Conservation (phyloP, 2,329 filamentous ascomycete genomes). For the Colletotrichum orbiculare region DNA sequence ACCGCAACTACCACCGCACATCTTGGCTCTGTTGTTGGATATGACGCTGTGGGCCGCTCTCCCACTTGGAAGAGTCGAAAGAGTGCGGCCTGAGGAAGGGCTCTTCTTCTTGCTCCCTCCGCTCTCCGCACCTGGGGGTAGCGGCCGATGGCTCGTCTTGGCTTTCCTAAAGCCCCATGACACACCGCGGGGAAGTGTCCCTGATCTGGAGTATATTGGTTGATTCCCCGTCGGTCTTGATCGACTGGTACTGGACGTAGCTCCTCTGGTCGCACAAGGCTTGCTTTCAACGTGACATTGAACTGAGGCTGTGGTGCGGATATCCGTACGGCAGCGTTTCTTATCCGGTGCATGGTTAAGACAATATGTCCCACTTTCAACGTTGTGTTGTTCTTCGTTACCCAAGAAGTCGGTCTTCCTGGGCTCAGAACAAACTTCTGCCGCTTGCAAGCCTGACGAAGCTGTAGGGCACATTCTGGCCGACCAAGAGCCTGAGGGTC, state of each 20-base stretch:
- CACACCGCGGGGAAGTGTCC: slow-evolving; percentile 1
- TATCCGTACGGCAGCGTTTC: not conserved
- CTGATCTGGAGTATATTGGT: slow-evolving; percentile 5
- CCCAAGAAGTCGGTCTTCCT: not conserved
- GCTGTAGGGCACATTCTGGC: slow-evolving; percentile 88
- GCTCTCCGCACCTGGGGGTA: slow-evolving; percentile 16
- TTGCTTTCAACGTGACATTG: not conserved
- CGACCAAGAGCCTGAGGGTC: slow-evolving; percentile 80
- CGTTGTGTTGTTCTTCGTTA: not conserved
- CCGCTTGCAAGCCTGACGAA: slow-evolving; percentile 81
- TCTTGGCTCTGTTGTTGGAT: slow-evolving; percentile 12
- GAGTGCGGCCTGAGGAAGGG: slow-evolving; percentile 23
- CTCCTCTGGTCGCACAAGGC: not conserved
- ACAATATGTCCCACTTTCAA: not conserved
- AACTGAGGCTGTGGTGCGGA: slow-evolving; percentile 4
- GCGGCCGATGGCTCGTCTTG: slow-evolving; percentile 19
- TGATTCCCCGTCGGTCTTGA: not conserved
- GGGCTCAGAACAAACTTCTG: slow-evolving; percentile 57
- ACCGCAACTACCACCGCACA: slow-evolving; percentile 1
- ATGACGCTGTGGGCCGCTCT: slow-evolving; percentile 4
- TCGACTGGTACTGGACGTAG: not conserved
- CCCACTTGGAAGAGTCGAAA: slow-evolving; percentile 5
- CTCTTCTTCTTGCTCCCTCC: slow-evolving; percentile 23
- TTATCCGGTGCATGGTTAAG: slow-evolving; percentile 1
- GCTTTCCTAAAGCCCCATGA: slow-evolving; percentile 21